Base-by-base conservation (phyloP, 441 rosid species). In the Viola pubescens region DNA sequence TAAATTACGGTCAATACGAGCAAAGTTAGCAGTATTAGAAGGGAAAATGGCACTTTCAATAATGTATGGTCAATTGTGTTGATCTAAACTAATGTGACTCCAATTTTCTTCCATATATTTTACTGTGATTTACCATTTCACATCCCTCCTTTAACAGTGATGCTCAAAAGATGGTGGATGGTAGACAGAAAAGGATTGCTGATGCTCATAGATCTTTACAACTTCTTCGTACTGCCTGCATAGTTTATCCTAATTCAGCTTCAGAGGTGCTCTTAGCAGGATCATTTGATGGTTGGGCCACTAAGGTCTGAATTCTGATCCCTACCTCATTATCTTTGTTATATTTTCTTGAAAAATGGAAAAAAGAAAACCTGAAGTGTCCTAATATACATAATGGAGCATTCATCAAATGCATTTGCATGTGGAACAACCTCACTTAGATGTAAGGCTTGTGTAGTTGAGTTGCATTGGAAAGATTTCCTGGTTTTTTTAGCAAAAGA, bases 231-330 rank as follows among this genome's bases (percentile, higher is more conserved):
- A 76, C 75, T 7, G 81, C 82, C 52, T 82, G 77, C 75, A 72
- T 91, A 67, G 82, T 85, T 57, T 91, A 94, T 95, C 89, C 91
- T 64, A 87, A 81, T 79, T 68, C 80, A 50, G 95, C 89, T 62
- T 74, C 86, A 45, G 97, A 81, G 72, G 96, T 91, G 67, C 76
- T 85, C 54, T 65, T 91, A 41, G 75, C 84, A 40, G 97, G 98
- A 59, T 89, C 97, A 16, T 91, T 79, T 69, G 98, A 89, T 55
- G 94, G 95, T 50, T 91, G 97, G 98, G 63, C 84, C 16, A 70
- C 91, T 43, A 76, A 89, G 94, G 95, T 88, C 61, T 64, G 86
- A 60, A 66, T 26, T 26, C 3, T 26, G 34, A 26, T 26, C 34
- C 34, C 34, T 26, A 26, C 34, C 34, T 26, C 34, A 26, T 26